These are phyloP conservation scores for Phytophthora palmivora DNA, from an alignment of 352 stramenopile species.

Conservation along the genomic window DNA sequence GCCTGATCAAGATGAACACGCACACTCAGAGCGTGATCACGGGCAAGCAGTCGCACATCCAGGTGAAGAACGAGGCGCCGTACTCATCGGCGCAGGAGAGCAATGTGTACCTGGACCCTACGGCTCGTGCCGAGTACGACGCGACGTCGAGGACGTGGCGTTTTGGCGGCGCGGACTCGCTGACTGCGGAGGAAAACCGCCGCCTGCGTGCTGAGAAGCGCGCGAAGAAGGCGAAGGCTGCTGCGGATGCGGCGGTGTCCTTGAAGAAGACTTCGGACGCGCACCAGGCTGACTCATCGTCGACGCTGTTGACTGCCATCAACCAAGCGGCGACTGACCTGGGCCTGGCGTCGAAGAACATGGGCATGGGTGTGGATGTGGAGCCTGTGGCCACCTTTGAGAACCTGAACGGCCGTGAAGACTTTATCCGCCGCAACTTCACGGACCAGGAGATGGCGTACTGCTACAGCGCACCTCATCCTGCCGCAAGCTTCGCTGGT, in stretches of 20 bases:
- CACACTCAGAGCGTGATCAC: constrained; percentile 81
- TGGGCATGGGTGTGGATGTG: constrained; percentile 85
- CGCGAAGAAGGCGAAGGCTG: constrained; percentile 55
- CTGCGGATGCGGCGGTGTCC: constrained; percentile 18
- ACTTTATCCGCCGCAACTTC: constrained; percentile 91
- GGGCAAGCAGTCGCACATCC: constrained; percentile 77
- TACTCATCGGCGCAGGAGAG: constrained; percentile 85
- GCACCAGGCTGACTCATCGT: constrained; percentile 39
- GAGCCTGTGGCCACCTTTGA: constrained; percentile 87
- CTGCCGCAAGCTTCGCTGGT: constrained; percentile 86
- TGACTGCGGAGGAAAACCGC: constrained; percentile 41
- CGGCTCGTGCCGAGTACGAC: constrained; percentile 80
- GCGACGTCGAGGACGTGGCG: constrained; percentile 68
- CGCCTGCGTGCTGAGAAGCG: constrained; percentile 47
- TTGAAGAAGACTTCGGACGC: constrained; percentile 27
- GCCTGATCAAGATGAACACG: constrained; percentile 75
- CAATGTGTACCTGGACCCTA: constrained; percentile 88
- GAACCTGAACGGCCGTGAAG: constrained; percentile 75
- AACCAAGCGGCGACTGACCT: constrained; percentile 57
- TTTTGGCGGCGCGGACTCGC: constrained; percentile 59
- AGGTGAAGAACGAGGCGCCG: constrained; percentile 84
- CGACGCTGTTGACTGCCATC: constrained; percentile 62
- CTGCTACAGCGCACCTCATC: constrained; percentile 80
- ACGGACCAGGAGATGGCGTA: constrained; percentile 88
- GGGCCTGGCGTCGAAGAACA: constrained; percentile 56